phyloP scores from a whole-genome alignment of 1,284 basidiomycete species.

The Moesziomyces aphidis region DNA sequence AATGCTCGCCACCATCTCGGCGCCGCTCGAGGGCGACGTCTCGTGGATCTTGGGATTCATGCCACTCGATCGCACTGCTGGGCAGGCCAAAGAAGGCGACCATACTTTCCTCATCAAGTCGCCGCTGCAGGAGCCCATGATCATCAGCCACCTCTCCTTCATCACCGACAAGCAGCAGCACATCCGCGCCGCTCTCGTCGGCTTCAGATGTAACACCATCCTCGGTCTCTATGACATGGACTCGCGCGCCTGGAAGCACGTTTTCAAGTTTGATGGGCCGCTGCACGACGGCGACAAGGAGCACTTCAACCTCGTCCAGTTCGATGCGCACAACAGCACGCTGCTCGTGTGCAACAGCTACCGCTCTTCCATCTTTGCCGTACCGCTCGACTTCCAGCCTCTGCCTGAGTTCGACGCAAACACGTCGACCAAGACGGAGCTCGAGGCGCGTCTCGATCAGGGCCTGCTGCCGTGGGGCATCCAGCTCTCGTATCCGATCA shows the following conservation, averaged over 20 bases:
- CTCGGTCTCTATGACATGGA: conserved; percentile 33
- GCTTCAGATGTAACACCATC: conserved; percentile 36
- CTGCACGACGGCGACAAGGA: conserved; percentile 4
- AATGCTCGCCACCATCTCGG: conserved; percentile 24
- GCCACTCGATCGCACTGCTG: conserved; percentile 1
- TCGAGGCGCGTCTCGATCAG: conserved; percentile 1
- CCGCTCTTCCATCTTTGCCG: conserved; percentile 37
- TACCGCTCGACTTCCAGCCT: conserved; percentile 23
- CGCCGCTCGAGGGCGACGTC: conserved; percentile 11
- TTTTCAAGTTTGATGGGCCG: conserved; percentile 23
- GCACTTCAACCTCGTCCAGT: conserved; percentile 34
- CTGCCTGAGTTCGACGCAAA: conserved; percentile 5
- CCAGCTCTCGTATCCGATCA: conserved; percentile 22
- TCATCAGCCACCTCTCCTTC: conserved; percentile 35
- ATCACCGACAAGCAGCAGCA: conserved; percentile 4
- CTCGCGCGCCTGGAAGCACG: conserved; percentile 22
- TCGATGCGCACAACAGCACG: conserved; percentile 9
- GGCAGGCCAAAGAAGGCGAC: not conserved
- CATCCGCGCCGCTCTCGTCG: conserved; percentile 20
- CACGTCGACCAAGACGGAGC: not conserved
- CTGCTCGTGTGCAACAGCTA: conserved; percentile 40
- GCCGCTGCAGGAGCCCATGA: conserved; percentile 24
- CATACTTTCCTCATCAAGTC: conserved; percentile 17
- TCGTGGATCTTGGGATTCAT: conserved; percentile 26
- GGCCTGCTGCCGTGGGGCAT: conserved; percentile 25